These are phyloP conservation scores for Trichoderma pleuroti DNA, from an alignment of 2,329 filamentous ascomycete genomes.

Conservation along the genomic window DNA sequence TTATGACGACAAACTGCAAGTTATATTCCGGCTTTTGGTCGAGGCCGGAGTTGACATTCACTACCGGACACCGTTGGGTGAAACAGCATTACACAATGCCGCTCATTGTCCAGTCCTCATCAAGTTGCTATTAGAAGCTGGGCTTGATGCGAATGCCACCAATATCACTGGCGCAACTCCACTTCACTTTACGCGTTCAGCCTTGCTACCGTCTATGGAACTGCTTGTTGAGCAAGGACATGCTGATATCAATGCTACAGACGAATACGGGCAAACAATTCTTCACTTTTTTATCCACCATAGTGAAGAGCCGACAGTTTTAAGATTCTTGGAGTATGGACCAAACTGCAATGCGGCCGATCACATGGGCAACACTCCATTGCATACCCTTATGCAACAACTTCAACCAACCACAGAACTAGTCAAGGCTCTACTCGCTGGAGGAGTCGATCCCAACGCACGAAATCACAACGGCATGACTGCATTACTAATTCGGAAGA, in stretches of 20 bases:
- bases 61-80: slow-evolving; percentile 19
- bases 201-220: slow-evolving; percentile 19
- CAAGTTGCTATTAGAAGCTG: slow-evolving; percentile 24
- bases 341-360: slow-evolving; percentile 23
- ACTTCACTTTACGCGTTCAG: slow-evolving; percentile 16
- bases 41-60: slow-evolving; percentile 26
- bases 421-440: slow-evolving; percentile 17
- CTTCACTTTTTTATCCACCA: slow-evolving; percentile 17
- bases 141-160: slow-evolving; percentile 25
- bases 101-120: slow-evolving; percentile 3
- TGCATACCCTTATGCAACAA: slow-evolving; percentile 21
- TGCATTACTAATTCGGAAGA: slow-evolving; percentile 17
- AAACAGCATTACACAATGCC: slow-evolving; percentile 23
- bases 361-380: slow-evolving; percentile 22
- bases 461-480: slow-evolving; percentile 21
- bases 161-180: slow-evolving; percentile 21
- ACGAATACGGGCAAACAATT: slow-evolving; percentile 24
- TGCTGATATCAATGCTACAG: slow-evolving; percentile 26
- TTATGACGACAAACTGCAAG: background rate
- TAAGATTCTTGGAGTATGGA: slow-evolving; percentile 21
- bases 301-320: background rate
- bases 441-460: slow-evolving; percentile 26
- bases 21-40: slow-evolving; percentile 23
- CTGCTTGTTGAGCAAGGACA: slow-evolving; percentile 26
- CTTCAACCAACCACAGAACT: background rate